These are phyloP conservation scores for Cyanodermella asteris DNA, from an alignment of 2,329 filamentous ascomycete genomes.

Conservation along the genomic window DNA sequence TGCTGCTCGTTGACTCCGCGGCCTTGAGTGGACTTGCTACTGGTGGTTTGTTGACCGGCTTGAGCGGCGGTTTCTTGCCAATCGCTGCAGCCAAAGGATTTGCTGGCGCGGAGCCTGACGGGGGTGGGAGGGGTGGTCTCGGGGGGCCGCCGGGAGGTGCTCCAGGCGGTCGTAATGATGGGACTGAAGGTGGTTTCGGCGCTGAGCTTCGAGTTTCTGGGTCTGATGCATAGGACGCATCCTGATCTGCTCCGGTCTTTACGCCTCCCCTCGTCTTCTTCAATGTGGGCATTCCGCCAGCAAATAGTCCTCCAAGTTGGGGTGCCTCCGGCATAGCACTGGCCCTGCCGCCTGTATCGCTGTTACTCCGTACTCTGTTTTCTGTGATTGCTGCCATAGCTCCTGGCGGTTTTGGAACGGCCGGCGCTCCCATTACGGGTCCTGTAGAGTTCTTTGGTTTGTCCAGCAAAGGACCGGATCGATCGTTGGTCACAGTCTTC, in stretches of 20 bases:
- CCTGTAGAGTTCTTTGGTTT: conserved; percentile 34
- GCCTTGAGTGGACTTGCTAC: conserved; percentile 36
- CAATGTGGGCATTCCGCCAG: conserved; percentile 79
- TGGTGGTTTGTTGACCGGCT: conserved; percentile 30
- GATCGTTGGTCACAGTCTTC: conserved; percentile 78
- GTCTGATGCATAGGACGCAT: conserved; percentile 60
- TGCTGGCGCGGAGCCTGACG: conserved; percentile 27
- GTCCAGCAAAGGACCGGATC: conserved; percentile 55
- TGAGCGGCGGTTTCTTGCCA: conserved; percentile 34
- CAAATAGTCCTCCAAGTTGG: conserved; percentile 72
- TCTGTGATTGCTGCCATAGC: conserved; percentile 31
- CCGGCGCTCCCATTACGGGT: conserved; percentile 52
- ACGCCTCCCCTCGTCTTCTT: conserved; percentile 67
- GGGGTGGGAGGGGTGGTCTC: conserved; percentile 29
- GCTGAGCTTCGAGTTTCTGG: conserved; percentile 38
- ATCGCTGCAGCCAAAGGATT: conserved; percentile 31
- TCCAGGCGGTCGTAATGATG: conserved; percentile 27
- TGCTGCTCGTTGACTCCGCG: conserved; percentile 27
- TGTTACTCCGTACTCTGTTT: conserved; percentile 62
- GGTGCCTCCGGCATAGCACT: conserved; percentile 39
- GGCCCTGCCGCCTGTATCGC: conserved; percentile 39
- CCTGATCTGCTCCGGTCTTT: conserved; percentile 49
- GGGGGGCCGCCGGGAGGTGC: conserved; percentile 32
- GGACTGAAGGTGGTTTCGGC: conserved; percentile 30
- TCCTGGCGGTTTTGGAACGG: conserved; percentile 46